Evolutionary conservation across 805 yeast genomes (phyloP).

Genomic region (Vanderwaltozyma verrucispora): DNA sequence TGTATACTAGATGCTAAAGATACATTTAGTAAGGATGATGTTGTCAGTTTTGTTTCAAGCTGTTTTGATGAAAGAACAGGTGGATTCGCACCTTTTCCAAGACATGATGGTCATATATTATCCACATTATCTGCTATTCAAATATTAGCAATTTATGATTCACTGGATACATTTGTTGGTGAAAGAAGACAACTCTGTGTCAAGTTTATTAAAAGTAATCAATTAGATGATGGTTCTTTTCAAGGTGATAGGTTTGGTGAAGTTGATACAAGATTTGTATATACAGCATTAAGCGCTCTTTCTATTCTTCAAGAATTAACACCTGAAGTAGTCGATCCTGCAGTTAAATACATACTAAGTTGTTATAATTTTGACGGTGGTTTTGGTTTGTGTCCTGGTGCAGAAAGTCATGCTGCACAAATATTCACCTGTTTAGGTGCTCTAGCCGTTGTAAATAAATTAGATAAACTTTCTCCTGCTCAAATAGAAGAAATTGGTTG

Average conservation of each 20-base stretch:
- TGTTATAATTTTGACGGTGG: constrained; percentile 96
- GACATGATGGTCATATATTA: constrained; percentile 80
- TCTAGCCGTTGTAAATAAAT: constrained; percentile 51
- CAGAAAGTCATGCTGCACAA: constrained; percentile 92
- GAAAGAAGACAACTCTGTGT: constrained; percentile 27
- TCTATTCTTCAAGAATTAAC: constrained; percentile 58
- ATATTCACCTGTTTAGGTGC: constrained; percentile 80
- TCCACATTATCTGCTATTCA: constrained; percentile 85
- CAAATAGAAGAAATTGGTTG: constrained; percentile 44
- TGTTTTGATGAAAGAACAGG: constrained; percentile 55
- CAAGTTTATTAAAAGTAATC: constrained; percentile 30
- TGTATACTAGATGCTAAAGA: constrained; percentile 45
- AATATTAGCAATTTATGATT: constrained; percentile 55
- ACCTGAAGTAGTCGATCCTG: constrained; percentile 44
- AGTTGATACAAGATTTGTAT: constrained; percentile 84
- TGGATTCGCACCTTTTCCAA: constrained; percentile 85
- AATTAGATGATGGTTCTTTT: constrained; percentile 53
- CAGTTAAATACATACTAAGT: constrained; percentile 49
- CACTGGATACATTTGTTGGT: constrained; percentile 35
- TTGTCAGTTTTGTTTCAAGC: constrained; percentile 54
- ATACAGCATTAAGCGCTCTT: constrained; percentile 66
- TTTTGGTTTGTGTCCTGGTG: constrained; percentile 87
- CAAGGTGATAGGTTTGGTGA: constrained; percentile 91
- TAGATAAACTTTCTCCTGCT: constrained; percentile 37
- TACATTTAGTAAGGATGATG: constrained; percentile 49